Conservation (phyloP, 164 flowering plant species). For the Houttuynia cordata region DNA sequence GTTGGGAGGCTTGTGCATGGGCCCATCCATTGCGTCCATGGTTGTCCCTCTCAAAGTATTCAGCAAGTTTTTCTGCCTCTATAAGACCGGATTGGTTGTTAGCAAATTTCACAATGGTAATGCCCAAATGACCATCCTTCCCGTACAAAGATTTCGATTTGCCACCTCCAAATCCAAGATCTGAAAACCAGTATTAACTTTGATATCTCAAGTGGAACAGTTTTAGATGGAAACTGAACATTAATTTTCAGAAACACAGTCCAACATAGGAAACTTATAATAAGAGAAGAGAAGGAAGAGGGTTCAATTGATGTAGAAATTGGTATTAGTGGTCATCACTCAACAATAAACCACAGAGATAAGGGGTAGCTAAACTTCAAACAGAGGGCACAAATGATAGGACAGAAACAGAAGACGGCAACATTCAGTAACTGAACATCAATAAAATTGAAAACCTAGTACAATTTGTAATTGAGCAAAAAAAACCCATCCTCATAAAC, state of each 20-base stretch:
- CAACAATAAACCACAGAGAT: neutral
- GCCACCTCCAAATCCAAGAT: conserved; percentile 70
- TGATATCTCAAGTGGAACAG: neutral
- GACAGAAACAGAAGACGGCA: too few relatives aligned
- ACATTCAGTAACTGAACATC: too few relatives aligned
- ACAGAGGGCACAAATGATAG: too few relatives aligned
- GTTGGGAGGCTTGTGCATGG: conserved; percentile 27
- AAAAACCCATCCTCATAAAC: too few relatives aligned
- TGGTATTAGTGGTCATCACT: neutral
- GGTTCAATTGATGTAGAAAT: neutral
- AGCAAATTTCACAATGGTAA: conserved; percentile 61
- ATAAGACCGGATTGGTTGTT: conserved; percentile 54
- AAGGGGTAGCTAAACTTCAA: too few relatives aligned
- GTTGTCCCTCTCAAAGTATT: conserved; percentile 69
- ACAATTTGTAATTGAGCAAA: too few relatives aligned
- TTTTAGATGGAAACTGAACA: neutral
- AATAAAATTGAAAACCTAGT: too few relatives aligned
- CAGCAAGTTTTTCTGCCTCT: conserved; percentile 61
- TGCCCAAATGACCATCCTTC: conserved; percentile 82
- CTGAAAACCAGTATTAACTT: conserved; percentile 26
- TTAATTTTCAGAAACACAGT: neutral
- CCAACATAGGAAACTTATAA: neutral
- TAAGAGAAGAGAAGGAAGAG: neutral
- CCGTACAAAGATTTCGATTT: conserved; percentile 80
- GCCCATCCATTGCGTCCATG: conserved; percentile 78